Base-by-base conservation (phyloP, 2,329 filamentous ascomycete species). In the Fusarium bulbicola region DNA sequence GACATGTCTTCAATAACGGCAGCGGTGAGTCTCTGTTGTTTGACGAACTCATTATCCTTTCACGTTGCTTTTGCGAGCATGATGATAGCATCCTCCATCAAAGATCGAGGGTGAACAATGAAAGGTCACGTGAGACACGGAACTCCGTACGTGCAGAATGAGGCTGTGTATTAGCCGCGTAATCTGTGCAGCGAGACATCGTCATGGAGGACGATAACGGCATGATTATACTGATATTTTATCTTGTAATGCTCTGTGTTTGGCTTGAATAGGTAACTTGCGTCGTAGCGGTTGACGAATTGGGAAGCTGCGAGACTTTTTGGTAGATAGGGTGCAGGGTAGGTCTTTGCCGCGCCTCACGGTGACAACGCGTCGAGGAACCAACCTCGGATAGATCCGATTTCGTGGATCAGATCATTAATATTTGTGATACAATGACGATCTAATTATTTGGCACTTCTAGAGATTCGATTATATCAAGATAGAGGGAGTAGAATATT, bases 1-100 rank as follows among this genome's bases (percentile, higher is more conserved):
- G 78, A 9, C 80, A 81, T 5, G 80, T 81, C 40, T 79, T 80
- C 2, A 73, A 24, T 10, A 73, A 8, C 0, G 61, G 61, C 8
- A 65, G 56, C 2, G 70, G 57, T 1, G 54, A 56, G 2, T 50
- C 21, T 24, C 16, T 20, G 14, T 45, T 32, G 9, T 52, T 67
- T 18, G 61, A 50, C 5, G 56, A 18, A 40, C 30, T 63, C 73
- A 75, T 75, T 14, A 10, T 53, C 24, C 10, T 26, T 18, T 18
- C 10, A 16, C 3, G 28, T 42, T 70, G 28, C 36, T 70, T 54
- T 36, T n/a, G 39, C 36, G 7, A 26, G 8, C 16, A 62, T 47
- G 21, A 28, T 16, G 10, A 14, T 24, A 11, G 4, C 47, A 15
- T 37, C 21, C 14, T 32, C 28, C 20, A 20, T 21, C 12, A 4